These are phyloP conservation scores for Camellia sinensis DNA, from an alignment of 148 eudicot species.

Conservation along the genomic window DNA sequence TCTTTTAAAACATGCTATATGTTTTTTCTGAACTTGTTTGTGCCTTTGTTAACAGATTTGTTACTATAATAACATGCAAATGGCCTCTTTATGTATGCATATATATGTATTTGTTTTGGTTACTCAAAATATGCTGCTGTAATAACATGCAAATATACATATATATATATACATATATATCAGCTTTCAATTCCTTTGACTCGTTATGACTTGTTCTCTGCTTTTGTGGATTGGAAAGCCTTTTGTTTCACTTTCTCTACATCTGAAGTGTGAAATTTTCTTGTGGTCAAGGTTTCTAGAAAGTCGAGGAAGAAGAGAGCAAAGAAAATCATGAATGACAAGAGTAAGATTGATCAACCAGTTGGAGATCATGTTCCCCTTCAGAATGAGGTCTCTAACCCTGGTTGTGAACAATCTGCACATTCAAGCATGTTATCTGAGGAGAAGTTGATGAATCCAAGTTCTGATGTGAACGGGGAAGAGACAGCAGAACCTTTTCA, in stretches of 20 bases:
- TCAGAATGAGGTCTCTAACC: constrained; percentile 29
- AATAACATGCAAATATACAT: not conserved
- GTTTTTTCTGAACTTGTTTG: not conserved
- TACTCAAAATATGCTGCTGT: not conserved
- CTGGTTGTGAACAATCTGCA: constrained; percentile 28
- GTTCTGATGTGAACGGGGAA: constrained; percentile 32
- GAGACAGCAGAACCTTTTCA: constrained; percentile 19
- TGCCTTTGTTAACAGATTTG: not conserved
- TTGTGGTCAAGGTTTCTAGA: constrained; percentile 63
- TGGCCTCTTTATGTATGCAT: not conserved
- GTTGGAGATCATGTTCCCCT: constrained; percentile 33
- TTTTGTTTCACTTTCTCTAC: not conserved
- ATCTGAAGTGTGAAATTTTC: constrained; percentile 8
- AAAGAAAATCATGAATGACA: constrained; percentile 38
- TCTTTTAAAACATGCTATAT: not conserved
- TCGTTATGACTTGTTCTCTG: not conserved
- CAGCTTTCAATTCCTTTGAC: not conserved
- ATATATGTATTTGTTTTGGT: not conserved
- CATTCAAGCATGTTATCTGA: constrained; percentile 23
- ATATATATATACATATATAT: not conserved
- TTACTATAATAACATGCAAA: not conserved
- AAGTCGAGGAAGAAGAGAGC: constrained; percentile 61
- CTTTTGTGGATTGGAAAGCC: not conserved
- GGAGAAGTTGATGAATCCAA: constrained; percentile 26
- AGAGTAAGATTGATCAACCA: constrained; percentile 30